Evolutionary conservation across 2,329 filamentous ascomycete species (phyloP), one percentile per base, ranked within the genome.

Genomic region (Chaetomium sp.): DNA sequence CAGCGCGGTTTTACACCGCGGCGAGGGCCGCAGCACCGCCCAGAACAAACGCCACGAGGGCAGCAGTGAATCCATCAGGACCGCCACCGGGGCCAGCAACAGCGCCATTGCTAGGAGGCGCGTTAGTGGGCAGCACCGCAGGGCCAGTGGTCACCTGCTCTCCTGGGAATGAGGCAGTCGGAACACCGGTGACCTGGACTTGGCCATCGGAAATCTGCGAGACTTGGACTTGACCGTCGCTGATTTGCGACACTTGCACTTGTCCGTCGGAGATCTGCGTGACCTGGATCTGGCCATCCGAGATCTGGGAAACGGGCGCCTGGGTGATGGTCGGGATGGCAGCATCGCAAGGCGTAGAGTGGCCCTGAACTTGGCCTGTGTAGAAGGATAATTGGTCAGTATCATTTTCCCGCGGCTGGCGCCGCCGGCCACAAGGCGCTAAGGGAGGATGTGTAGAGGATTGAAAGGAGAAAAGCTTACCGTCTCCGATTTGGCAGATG

Each of bases 401-500:
- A n/a, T 12, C 11, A 8, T n/a, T 32, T 27, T 27, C 19, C 19
- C 19, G 19, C 19, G 19, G 2, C 19, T 27, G 19, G 3, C 19
- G 19, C 19, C 3, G 19, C 19, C 19, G 19, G 19, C 19, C 19
- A 27, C 19, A 27, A 27, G 19, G 19, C 19, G 19, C 19, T 27
- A 27, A 27, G 33, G 37, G 36, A 27, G 12, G 44, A 38, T 37
- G 33, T 9, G 4, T 12, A 7, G 7, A 8, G 41, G 36, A 19
- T 35, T 49, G 50, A 43, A 44, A 37, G 14, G 11, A 37, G 14
- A 33, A 47, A 44, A 50, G 19, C 49, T 12, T 67, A 65, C 74
- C 74, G 49, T 76, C 74, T 6, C 69, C 68, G 56, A 80, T 79
- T 67, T 80, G 75, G 66, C 76, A 81, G 58, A 81, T 70, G 8